Evolutionary conservation across 768 basidiomycete species (phyloP).

Genomic region (Butyriboletus loyo): DNA sequence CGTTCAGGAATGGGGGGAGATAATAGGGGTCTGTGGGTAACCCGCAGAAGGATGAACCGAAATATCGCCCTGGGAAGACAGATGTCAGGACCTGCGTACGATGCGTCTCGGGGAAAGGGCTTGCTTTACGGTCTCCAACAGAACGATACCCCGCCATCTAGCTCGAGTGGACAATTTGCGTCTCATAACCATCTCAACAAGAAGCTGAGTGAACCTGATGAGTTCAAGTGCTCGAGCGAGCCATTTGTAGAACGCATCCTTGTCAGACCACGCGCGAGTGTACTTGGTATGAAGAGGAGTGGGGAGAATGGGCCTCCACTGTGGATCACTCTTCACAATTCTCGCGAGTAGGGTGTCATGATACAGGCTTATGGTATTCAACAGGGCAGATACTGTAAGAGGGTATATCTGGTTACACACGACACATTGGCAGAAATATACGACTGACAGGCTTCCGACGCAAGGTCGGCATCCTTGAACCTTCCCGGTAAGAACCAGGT

Average conservation of each 20-base stretch:
- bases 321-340: slow-evolving; percentile 60
- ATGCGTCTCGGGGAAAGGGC: slow-evolving; percentile 19
- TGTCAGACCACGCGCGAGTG: slow-evolving; percentile 82
- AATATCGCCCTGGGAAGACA: slow-evolving; percentile 58
- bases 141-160: slow-evolving; percentile 74
- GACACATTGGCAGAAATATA: slow-evolving; percentile 9
- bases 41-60: slow-evolving; percentile 66
- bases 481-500: slow-evolving; percentile 96
- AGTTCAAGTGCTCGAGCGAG: slow-evolving; percentile 71
- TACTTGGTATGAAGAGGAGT: slow-evolving; percentile 81
- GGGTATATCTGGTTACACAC: slow-evolving; percentile 13
- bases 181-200: slow-evolving; percentile 85
- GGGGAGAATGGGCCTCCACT: slow-evolving; percentile 73
- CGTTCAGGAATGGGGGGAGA: slow-evolving; percentile 82
- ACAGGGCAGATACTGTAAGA: slow-evolving; percentile 72
- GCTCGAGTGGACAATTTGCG: slow-evolving; percentile 62
- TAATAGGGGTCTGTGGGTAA: slow-evolving; percentile 75
- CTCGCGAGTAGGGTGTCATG: slow-evolving; percentile 88
- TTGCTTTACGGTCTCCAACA: slow-evolving; percentile 85
- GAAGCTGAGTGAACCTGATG: slow-evolving; percentile 75
- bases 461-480: slow-evolving; percentile 96
- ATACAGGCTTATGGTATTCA: slow-evolving; percentile 89
- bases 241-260: slow-evolving; percentile 71
- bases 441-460: slow-evolving; percentile 87
- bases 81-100: slow-evolving; percentile 3